These are phyloP conservation scores for Naematelia encephala DNA, from an alignment of 768 basidiomycete species.

Conservation along the genomic window DNA sequence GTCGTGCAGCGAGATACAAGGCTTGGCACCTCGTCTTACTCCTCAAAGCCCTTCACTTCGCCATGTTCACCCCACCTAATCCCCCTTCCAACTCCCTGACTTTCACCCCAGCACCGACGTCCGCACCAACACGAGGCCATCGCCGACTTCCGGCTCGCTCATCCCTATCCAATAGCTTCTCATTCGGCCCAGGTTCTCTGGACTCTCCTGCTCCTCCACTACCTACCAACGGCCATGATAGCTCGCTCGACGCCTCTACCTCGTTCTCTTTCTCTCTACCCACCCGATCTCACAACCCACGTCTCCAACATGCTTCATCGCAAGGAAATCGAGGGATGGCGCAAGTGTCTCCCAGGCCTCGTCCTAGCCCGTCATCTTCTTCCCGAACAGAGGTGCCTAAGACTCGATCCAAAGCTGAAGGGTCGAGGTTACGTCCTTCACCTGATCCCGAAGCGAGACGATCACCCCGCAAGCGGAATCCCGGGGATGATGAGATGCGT, in stretches of 20 bases:
- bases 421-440: not conserved
- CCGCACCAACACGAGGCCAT: slow-evolving; percentile 7
- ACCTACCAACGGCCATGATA: not conserved
- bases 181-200: slow-evolving; percentile 16
- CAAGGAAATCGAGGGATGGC: slow-evolving; percentile 40
- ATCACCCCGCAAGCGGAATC: not conserved
- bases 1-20: not conserved
- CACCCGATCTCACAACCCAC: slow-evolving; percentile 1
- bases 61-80: slow-evolving; percentile 41
- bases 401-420: not conserved
- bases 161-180: slow-evolving; percentile 36
- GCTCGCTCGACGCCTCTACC: not conserved
- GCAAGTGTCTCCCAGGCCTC: slow-evolving; percentile 32
- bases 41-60: not conserved
- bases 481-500: slow-evolving; percentile 43
- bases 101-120: slow-evolving; percentile 17
- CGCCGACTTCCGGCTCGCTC: slow-evolving; percentile 27
- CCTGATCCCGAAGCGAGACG: not conserved
- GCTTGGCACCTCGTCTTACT: not conserved
- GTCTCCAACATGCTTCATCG: slow-evolving; percentile 15
- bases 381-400: not conserved
- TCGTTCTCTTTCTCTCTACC: slow-evolving; percentile 23
- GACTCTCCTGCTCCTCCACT: slow-evolving; percentile 1
- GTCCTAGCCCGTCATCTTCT: slow-evolving; percentile 2
- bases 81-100: slow-evolving; percentile 13